Evolutionary conservation across 371 early-diverging fungal species (phyloP), one percentile per base, ranked within the genome.

Genomic region (Lichtheimia ramosa): DNA sequence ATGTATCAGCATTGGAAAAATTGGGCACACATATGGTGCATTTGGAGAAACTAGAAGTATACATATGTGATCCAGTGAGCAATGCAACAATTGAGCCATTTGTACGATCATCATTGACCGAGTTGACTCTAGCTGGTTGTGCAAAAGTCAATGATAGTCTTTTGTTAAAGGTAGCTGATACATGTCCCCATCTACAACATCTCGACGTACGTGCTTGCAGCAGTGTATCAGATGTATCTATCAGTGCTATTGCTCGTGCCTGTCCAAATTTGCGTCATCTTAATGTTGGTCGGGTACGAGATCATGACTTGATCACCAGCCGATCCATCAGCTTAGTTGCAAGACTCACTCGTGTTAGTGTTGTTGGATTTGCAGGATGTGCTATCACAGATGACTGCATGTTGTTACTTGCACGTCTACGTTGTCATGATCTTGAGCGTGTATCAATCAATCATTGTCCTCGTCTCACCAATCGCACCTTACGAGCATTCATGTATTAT

Each of bases 131-230:
- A 43, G 84, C 86, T 3, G 86, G 86, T 0, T 85, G 86, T 50
- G 74, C 79, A 52, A 74, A 71, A 18, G 63, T 85, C 6, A 82
- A 84, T 1, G 86, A 85, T 51, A 60, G 61, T 0, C 70, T 78
- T 1, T 75, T 85, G 15, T 23, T 66, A 0, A 53, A 65, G 13
- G 67, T 76, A 1, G 83, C 86, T 5, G 50, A 64, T 13, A 58
- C 65, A 16, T 85, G 84, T 58, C 79, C 77, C 3, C 56, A 64
- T 2, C 65, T 85, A 39, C 68, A 66, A 24, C 82, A 83, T 54
- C 56, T 85, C 42, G 86, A 85, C 64, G 52, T 85, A 23, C 64
- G 86, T 4, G 84, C 86, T 1, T 85, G 86, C 56, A 82, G 84
- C 0, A 59, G 64, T 16, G 71, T 85, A 25, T 83, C 84, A 2